Evolutionary conservation across 768 basidiomycete species (phyloP), one percentile per base, ranked within the genome.

Genomic region (Lentinula guzmanii): DNA sequence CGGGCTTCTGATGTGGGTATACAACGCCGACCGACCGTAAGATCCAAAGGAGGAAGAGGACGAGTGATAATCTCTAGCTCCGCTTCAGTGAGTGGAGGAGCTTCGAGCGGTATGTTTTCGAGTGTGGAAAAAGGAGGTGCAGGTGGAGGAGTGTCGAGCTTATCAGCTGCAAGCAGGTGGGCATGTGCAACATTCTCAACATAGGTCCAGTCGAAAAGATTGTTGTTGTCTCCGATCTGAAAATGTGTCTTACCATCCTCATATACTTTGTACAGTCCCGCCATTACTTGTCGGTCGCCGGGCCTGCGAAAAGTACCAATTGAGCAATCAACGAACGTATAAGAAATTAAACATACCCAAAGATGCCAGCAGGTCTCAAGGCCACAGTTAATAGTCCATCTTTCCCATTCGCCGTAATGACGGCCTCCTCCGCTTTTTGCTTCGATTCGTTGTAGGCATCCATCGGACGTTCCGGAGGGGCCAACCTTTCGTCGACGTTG

Each of bases 361-460:
- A 98, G 67, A 98, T 97, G 2, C 96, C 95, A 16, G 95, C 88
- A 1, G 96, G 96, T 42, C 97, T 79, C 46, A 98, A 75, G 13
- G 95, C 91, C 51, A 95, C 93, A 1, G 97, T 98, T 64, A 91
- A 73, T 5, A 98, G 78, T 13, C 91, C 93, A 21, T 82, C 84
- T 67, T 88, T 84, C 4, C 90, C 92, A 67, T 98, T 99, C 13
- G 97, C 91, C 33, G 79, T 85, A 2, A 99, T 77, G 7, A 98
- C 88, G 41, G 90, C 77, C 39, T 82, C 78, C 72, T 98, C 96
- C 0, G 90, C 95, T 70, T 89, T 83, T 11, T 89, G 91, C 74
- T 99, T 99, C 11, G 95, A 93, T 62, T 90, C 89, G 70, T 95
- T 98, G 75, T 99, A 99, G 0, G 90, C 88, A 71, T 98, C 95